Conservation (phyloP, 1,284 basidiomycete species). For the Meripilus lineatus region DNA sequence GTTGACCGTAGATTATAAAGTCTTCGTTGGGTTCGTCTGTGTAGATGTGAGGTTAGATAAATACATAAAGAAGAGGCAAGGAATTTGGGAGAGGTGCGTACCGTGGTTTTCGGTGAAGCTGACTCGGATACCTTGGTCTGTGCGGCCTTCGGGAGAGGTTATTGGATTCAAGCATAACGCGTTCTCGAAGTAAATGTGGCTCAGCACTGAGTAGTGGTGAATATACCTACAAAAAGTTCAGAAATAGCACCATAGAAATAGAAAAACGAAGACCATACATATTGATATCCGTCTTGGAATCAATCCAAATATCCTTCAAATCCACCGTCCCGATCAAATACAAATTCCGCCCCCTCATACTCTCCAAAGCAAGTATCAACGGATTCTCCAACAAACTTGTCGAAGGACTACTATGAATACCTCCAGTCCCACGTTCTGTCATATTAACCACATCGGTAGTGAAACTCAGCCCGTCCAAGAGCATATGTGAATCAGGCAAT, state of each 20-base stretch:
- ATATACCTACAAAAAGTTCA: constrained; percentile 51
- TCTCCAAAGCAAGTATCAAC: constrained; percentile 68
- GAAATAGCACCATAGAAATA: neutral
- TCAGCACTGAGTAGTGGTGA: constrained; percentile 59
- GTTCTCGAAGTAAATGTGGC: constrained; percentile 65
- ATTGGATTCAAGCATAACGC: constrained; percentile 52
- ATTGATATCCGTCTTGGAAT: constrained; percentile 53
- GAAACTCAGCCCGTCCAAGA: constrained; percentile 72
- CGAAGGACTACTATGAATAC: constrained; percentile 17
- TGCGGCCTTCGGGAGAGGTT: constrained; percentile 30
- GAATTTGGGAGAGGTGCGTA: constrained; percentile 26
- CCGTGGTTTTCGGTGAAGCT: constrained; percentile 66
- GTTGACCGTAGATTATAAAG: constrained; percentile 62
- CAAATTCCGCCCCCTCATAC: constrained; percentile 70
- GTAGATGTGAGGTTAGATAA: neutral
- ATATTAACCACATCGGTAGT: constrained; percentile 39
- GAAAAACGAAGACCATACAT: constrained; percentile 43
- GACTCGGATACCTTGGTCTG: constrained; percentile 54
- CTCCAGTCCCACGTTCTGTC: too few species aligned
- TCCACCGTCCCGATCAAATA: constrained; percentile 51
- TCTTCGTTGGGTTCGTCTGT: constrained; percentile 62
- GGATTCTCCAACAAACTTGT: constrained; percentile 55
- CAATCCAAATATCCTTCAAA: constrained; percentile 52
- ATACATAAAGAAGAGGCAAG: neutral
- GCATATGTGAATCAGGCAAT: constrained; percentile 63